Evolutionary conservation across 306 rosid genomes (phyloP), one percentile per base, ranked within the genome.

Genomic region (Cicer pinnatifidum): DNA sequence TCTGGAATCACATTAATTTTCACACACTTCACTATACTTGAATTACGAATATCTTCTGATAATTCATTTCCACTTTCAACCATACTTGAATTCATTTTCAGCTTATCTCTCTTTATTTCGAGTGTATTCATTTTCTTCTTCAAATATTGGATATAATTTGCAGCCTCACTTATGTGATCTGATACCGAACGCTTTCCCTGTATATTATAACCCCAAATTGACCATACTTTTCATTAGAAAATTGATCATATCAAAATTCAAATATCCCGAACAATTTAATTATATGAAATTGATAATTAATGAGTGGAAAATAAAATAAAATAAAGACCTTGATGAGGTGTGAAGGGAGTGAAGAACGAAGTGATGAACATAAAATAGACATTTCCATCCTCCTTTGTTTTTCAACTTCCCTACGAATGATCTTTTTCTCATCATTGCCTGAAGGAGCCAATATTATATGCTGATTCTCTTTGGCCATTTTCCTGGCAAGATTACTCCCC

Each of bases 111-210:
- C 77, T 73, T 82, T 3, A 19, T 23, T 51, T 67, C 41, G 1
- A 82, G 82, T 33, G 38, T 73, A 17, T 44, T 28, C 43, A 40
- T 61, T 9, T 73, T 77, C n/a, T 82, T 43, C 80, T 73, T 50
- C 81, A 82, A 44, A 67, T 2, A 5, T 43, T 67, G 48, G 3
- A 82, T 44, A 67, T 82, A 77, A 67, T 28, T 82, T 72, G 71
- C 79, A 9, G 85, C 82, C 69, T 50, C 80, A 1, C 73, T 76
- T 67, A 82, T 72, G 57, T 72, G 77, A 67, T 82, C 85, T 5
- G 80, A 59, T 37, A 70, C 73, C 8, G 85, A 82, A 77, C 77
- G 77, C 69, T 82, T 82, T 68, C 82, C 85, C 85, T 77, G 78
- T 4, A 45, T 9, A 40, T n/a, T n/a, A n/a, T n/a, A n/a, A 6